These are phyloP conservation scores for Achaetomium macrosporum DNA, from an alignment of 2,329 filamentous ascomycete genomes.

Conservation along the genomic window DNA sequence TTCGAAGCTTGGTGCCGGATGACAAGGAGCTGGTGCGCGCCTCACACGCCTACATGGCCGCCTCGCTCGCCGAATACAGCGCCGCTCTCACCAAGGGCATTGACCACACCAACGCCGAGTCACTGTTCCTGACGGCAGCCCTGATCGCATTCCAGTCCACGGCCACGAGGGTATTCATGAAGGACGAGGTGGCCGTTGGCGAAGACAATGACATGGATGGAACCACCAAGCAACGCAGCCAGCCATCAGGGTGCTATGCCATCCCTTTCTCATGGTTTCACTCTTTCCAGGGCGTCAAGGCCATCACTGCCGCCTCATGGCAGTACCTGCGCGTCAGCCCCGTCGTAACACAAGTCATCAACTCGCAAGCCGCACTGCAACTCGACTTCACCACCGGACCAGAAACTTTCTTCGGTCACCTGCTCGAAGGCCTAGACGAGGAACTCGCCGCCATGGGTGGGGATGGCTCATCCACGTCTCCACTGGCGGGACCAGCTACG, in stretches of 20 bases:
- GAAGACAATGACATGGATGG: constrained; percentile 26
- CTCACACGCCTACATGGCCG: constrained; percentile 60
- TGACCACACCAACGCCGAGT: constrained; percentile 53
- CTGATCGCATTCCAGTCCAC: constrained; percentile 63
- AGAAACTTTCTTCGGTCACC: constrained; percentile 54
- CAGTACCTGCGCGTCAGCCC: constrained; percentile 54
- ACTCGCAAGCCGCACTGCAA: constrained; percentile 57
- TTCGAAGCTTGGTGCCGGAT: constrained; percentile 51
- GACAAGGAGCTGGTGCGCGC: constrained; percentile 56
- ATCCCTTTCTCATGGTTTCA: constrained; percentile 62
- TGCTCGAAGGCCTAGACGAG: constrained; percentile 53
- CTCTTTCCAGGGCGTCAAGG: constrained; percentile 61
- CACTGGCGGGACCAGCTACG: neutral
- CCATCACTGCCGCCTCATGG: constrained; percentile 59
- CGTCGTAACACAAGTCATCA: constrained; percentile 55
- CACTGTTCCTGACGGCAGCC: constrained; percentile 56
- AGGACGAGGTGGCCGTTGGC: constrained; percentile 41
- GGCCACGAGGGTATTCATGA: constrained; percentile 55
- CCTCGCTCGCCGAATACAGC: constrained; percentile 56
- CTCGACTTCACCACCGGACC: constrained; percentile 50
- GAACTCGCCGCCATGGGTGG: constrained; percentile 38
- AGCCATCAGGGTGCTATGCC: constrained; percentile 40
- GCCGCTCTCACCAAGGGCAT: constrained; percentile 51
- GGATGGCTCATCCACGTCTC: constrained; percentile 1
- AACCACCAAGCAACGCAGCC: constrained; percentile 9